Base-by-base conservation (phyloP, 345 rosid genomes). In the Citrus sp. region DNA sequence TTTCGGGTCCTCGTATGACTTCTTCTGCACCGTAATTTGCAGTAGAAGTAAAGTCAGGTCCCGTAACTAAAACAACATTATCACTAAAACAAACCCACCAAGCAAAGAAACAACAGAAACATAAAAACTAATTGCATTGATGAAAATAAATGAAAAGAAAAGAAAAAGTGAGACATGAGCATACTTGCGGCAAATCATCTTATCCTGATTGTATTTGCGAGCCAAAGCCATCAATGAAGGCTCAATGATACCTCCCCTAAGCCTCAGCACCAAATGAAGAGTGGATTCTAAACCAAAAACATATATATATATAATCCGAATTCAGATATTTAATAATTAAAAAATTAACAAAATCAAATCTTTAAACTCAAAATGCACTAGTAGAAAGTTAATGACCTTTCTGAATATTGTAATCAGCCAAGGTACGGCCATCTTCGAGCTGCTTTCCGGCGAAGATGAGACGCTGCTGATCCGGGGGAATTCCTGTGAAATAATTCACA, bases 141-240 rank as follows among this genome's bases (percentile, higher is more conserved):
- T 38, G 10, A 38, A 38, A 9, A 9, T 1, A 9, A 40, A 2
- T 2, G 35, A 10, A 9, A 5, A 9, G 40, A 9, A 25, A 0
- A 34, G 51, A 32, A 1, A 25, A 27, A 28, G 8, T 34, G 9
- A 13, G 59, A 55, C 13, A 54, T 12, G 38, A 21, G 72, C 97
- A 85, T 84, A 94, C 98, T 92, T 92, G 86, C 98, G 90, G 90
- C 98, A 94, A 77, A 94, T 92, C 90, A 85, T 92, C 86, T 94
- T 94, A 78, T 94, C 98, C 76, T 93, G 98, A 81, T 92, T 93
- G 80, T 87, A 92, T 80, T 92, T 93, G 75, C 97, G 92, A 81
- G 97, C 98, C 87, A 94, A 81, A 24, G 92, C 92, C 95, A 94
- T 94, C 90, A 94, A 85, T n/a, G 97, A 92, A 30, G 98, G 97